These are phyloP conservation scores for Byssoonygena ceratinophila DNA, from an alignment of 2,329 filamentous ascomycete genomes.

Conservation along the genomic window DNA sequence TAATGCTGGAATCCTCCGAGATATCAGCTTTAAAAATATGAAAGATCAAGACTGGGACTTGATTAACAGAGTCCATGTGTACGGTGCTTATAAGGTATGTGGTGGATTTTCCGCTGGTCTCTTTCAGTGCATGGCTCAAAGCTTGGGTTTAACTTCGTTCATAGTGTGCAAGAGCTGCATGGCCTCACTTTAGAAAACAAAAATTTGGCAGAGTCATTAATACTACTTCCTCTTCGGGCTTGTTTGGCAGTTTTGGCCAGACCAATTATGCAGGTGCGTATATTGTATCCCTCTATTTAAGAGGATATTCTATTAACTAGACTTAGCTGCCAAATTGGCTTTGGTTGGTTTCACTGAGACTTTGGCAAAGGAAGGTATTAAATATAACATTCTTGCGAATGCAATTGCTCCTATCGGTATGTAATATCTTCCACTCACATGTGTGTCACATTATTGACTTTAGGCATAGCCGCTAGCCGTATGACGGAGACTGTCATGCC, in stretches of 20 bases:
- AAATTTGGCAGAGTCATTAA: conserved; percentile 97
- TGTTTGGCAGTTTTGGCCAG: conserved; percentile 94
- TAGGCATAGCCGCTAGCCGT: conserved; percentile 61
- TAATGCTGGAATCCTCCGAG: conserved; percentile 91
- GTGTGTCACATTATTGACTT: conserved; percentile 11
- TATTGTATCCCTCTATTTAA: background rate
- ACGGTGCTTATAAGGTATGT: conserved; percentile 72
- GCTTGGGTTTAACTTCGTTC: background rate
- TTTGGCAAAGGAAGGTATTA: conserved; percentile 88
- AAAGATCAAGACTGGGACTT: conserved; percentile 95
- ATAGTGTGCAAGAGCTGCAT: conserved; percentile 76
- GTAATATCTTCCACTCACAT: conserved; percentile 11
- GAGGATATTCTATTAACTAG: conserved; percentile 22
- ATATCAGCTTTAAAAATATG: conserved; percentile 98
- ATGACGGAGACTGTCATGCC: conserved; percentile 96
- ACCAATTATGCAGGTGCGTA: conserved; percentile 73
- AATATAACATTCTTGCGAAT: conserved; percentile 96
- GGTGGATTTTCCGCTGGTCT: background rate
- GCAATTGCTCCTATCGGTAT: conserved; percentile 75
- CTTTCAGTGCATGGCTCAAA: background rate
- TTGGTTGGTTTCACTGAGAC: conserved; percentile 97
- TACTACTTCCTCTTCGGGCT: conserved; percentile 87
- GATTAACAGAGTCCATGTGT: conserved; percentile 84
- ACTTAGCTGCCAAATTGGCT: conserved; percentile 76
- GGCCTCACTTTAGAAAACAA: conserved; percentile 97